Evolutionary conservation across 805 yeast species (phyloP).

Genomic region (Yarrowia sp.): DNA sequence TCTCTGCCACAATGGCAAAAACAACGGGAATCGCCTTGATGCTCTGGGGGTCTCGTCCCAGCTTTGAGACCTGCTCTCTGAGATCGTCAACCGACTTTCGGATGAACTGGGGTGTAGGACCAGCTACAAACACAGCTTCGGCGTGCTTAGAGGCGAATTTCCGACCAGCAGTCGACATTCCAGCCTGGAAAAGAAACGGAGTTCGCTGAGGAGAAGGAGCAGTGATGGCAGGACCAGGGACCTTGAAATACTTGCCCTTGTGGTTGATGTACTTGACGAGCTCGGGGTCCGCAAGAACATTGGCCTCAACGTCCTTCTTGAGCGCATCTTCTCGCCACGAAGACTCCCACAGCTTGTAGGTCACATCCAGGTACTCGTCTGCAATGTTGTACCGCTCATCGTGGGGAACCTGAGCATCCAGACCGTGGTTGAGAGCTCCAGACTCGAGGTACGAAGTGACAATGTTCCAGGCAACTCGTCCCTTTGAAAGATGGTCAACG

Average conservation of each 20-base stretch:
- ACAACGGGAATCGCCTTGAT: conserved; percentile 53
- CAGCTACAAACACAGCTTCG: conserved; percentile 54
- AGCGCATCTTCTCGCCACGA: conserved; percentile 58
- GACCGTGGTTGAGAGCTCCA: conserved; percentile 55
- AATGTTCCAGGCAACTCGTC: conserved; percentile 59
- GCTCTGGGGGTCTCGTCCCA: conserved; percentile 51
- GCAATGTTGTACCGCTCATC: conserved; percentile 54
- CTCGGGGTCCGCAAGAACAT: conserved; percentile 48
- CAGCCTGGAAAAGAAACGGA: conserved; percentile 57
- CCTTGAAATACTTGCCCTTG: conserved; percentile 54
- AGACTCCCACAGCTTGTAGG: conserved; percentile 53
- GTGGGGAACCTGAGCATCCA: conserved; percentile 52
- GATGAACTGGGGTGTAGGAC: conserved; percentile 50
- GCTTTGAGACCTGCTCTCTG: conserved; percentile 49
- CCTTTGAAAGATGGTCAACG: conserved; percentile 55
- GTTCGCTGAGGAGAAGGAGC: conserved; percentile 56
- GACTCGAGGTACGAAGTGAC: conserved; percentile 56
- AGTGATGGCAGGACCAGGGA: conserved; percentile 56
- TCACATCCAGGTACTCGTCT: conserved; percentile 53
- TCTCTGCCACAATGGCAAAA: conserved; percentile 52
- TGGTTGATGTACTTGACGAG: conserved; percentile 54
- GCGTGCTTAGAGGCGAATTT: conserved; percentile 56
- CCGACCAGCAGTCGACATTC: conserved; percentile 54
- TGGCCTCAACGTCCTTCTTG: conserved; percentile 45
- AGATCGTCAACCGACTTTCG: conserved; percentile 49